Evolutionary conservation across 352 stramenopile species (phyloP).

Genomic region (Phytophthora meadii): DNA sequence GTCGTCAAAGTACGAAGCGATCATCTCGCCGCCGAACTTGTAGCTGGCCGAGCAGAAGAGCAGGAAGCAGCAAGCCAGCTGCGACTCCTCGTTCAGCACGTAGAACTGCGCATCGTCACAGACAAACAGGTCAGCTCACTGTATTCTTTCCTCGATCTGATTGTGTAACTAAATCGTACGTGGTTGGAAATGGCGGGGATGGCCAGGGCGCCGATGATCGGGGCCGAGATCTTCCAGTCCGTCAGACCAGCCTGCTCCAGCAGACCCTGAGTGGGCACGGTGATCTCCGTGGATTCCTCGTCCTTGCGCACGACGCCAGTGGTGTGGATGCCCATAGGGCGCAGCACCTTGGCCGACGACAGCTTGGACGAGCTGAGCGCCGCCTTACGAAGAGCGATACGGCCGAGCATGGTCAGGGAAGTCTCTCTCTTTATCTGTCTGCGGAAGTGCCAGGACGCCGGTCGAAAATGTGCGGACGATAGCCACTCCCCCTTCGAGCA

Average conservation of each 20-base stretch:
- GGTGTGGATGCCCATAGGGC: constrained; percentile 64
- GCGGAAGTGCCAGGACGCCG: constrained; percentile 12
- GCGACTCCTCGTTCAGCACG: constrained; percentile 87
- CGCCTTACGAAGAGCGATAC: constrained; percentile 74
- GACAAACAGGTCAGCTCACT: constrained; percentile 6
- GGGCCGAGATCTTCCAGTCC: constrained; percentile 87
- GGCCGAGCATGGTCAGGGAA: constrained; percentile 69
- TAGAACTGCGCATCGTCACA: constrained; percentile 58
- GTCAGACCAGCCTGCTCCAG: constrained; percentile 74
- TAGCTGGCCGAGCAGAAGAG: constrained; percentile 87
- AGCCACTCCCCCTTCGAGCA: constrained; percentile 28
- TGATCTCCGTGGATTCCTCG: constrained; percentile 51
- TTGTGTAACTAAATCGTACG: constrained; percentile 44
- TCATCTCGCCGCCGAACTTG: constrained; percentile 86
- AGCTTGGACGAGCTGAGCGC: constrained; percentile 60
- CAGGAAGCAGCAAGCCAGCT: constrained; percentile 86
- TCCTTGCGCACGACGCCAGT: constrained; percentile 62
- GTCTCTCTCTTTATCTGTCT: constrained; percentile 17
- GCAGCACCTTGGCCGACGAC: constrained; percentile 46
- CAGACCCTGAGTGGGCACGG: constrained; percentile 56
- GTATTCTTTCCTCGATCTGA: background rate
- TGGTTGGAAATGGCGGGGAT: constrained; percentile 85
- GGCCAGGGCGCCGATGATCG: constrained; percentile 71
- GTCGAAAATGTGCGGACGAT: constrained; percentile 24
- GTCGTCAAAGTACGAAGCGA: constrained; percentile 88